phyloP scores from a whole-genome alignment of 2,329 filamentous ascomycete genomes.

The Rutstroemia sp. region DNA sequence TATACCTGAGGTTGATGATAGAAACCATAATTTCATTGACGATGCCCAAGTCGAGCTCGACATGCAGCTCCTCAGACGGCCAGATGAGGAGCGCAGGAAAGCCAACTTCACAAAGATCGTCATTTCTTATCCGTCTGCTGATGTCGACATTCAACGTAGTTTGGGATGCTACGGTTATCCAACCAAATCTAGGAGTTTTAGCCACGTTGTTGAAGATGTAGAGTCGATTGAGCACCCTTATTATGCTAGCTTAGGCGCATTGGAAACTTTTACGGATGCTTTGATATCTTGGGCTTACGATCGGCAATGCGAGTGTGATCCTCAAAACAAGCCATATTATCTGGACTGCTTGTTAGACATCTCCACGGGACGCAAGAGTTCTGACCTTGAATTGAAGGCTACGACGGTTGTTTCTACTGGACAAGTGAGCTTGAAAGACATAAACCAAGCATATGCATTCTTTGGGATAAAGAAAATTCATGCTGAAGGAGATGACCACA shows the following conservation, averaged over 20 bases:
- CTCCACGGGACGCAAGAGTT: slow-evolving; percentile 41
- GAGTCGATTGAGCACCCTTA: slow-evolving; percentile 34
- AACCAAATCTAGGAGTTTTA: slow-evolving; percentile 17
- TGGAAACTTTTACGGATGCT: slow-evolving; percentile 54
- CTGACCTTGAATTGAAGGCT: slow-evolving; percentile 50
- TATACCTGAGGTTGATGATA: slow-evolving; percentile 20
- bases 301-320: slow-evolving; percentile 50
- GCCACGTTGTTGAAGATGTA: slow-evolving; percentile 17
- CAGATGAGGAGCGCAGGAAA: slow-evolving; percentile 13
- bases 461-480: slow-evolving; percentile 46
- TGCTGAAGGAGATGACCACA: slow-evolving; percentile 46
- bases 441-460: slow-evolving; percentile 49
- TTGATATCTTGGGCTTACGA: slow-evolving; percentile 57
- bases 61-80: slow-evolving; percentile 16
- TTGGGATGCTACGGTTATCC: slow-evolving; percentile 27
- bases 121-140: slow-evolving; percentile 14
- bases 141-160: slow-evolving; percentile 22
- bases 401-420: slow-evolving; percentile 51
- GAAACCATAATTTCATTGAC: slow-evolving; percentile 40
- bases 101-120: background rate
- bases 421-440: slow-evolving; percentile 47
- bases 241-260: slow-evolving; percentile 55
- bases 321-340: slow-evolving; percentile 49
- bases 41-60: slow-evolving; percentile 51
- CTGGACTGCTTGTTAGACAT: slow-evolving; percentile 58